Evolutionary conservation across 305 asterid genomes (phyloP), one percentile per base, ranked within the genome.

Genomic region (Fraxinus ornus): DNA sequence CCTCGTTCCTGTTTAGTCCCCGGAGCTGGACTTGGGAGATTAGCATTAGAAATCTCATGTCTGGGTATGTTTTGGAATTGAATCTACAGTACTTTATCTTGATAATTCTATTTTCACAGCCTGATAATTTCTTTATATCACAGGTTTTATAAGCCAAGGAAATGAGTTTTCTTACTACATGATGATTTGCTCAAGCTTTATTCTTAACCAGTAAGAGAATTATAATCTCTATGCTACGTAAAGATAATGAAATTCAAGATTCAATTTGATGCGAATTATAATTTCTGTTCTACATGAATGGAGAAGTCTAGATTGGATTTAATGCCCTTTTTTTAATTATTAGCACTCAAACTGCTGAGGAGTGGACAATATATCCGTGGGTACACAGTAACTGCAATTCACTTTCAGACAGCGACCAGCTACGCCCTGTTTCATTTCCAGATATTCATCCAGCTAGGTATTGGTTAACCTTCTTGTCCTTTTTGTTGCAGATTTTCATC

Each of bases 171-270:
- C 99, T 22, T 95, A 95, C 91, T 95, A 95, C 91, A 95, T 94
- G 99, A 95, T 95, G 99, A 95, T 95, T 85, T 95, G 99, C 92
- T 95, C 99, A 84, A 92, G 97, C 89, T 95, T 95, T 91, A 93
- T 95, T 79, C 92, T 95, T 86, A 95, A 95, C 88, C 83, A 88
- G 99, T 95, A 89, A 89, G 97, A 37, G 77, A 79, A 78, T 60
- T 78, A 55, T 52, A 26, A 55, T 64, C 78, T 83, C 71, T 80
- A 30, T 78, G 81, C 81, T 78, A 78, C 80, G 41, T 62, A 79
- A 70, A 78, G 73, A 75, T 75, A 70, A 66, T 44, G 52, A 71
- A 64, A 64, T 77, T 82, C 76, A 21, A 4, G 17, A 32, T 70
- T 30, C 33, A 1, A 70, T 70, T 70, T 28, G 4, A 70, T 12